Conservation (phyloP, 1,139 yeast genomes). For the Pneumocystis oryctolagi region DNA sequence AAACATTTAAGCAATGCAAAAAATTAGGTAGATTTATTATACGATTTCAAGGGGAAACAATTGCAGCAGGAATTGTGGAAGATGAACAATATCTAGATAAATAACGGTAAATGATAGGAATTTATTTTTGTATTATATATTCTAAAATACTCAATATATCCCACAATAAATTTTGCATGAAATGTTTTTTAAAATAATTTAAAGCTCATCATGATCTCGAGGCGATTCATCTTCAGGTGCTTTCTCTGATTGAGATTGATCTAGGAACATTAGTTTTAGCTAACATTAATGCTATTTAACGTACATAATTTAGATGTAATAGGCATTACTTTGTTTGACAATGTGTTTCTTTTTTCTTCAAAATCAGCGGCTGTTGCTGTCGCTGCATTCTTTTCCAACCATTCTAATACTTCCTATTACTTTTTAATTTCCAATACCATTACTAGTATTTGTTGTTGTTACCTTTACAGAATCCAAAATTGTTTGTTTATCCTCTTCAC, state of each 20-base stretch:
- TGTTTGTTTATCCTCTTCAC: slow-evolving; percentile 84
- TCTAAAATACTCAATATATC: not conserved
- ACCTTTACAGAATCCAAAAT: slow-evolving; percentile 63
- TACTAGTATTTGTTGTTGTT: not conserved
- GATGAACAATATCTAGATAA: not conserved
- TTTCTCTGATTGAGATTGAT: not conserved
- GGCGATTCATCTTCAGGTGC: not conserved
- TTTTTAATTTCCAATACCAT: not conserved
- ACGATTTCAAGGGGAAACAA: slow-evolving; percentile 70
- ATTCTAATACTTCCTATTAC: slow-evolving; percentile 54
- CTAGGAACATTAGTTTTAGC: not conserved
- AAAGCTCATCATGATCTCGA: not conserved
- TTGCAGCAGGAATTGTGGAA: slow-evolving; percentile 63
- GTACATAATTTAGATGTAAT: slow-evolving; percentile 67
- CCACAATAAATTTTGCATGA: not conserved
- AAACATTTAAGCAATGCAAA: slow-evolving; percentile 43
- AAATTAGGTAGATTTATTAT: slow-evolving; percentile 69
- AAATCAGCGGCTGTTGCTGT: slow-evolving; percentile 83
- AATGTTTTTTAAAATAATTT: not conserved
- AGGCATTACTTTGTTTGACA: slow-evolving; percentile 76
- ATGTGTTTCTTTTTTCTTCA: slow-evolving; percentile 81
- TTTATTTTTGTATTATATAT: not conserved
- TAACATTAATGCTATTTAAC: not conserved
- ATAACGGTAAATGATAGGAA: not conserved
- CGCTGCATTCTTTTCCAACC: slow-evolving; percentile 78